Percentiles rank a stretch among this genome's conserved stretches.
These are phyloP conservation scores for Backusella morwellensis DNA, from an alignment of 192 early-diverging fungal genomes.

Conservation along the genomic window DNA sequence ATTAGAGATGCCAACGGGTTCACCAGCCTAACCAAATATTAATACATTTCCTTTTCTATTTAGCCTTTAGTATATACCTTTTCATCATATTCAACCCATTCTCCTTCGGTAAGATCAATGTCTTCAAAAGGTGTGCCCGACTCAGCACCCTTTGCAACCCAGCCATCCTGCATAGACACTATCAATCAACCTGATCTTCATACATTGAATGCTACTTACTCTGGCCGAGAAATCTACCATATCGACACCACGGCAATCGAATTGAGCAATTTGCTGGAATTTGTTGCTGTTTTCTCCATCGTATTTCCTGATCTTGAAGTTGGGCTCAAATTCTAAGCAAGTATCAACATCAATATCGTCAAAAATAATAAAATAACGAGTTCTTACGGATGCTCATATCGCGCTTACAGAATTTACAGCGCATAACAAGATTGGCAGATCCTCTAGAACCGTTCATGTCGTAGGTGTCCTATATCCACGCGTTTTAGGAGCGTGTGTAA, in stretches of 20 bases:
- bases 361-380: background rate
- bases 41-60: background rate
- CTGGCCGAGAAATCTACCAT: conserved; percentile 72
- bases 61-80: conserved; percentile 38
- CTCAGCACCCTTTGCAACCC: conserved; percentile 68
- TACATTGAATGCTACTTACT: conserved; percentile 18
- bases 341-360: background rate
- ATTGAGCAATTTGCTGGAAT: conserved; percentile 57
- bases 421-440: conserved; percentile 84
- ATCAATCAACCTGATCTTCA: background rate
- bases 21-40: conserved; percentile 39
- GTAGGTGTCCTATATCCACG: conserved; percentile 49
- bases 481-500: conserved; percentile 4
- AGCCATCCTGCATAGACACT: conserved; percentile 26
- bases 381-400: conserved; percentile 61
- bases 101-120: conserved; percentile 74
- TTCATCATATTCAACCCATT: conserved; percentile 94
- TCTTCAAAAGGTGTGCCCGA: conserved; percentile 71
- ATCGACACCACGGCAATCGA: conserved; percentile 87
- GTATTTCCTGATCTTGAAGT: conserved; percentile 22
- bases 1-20: conserved; percentile 64
- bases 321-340: conserved; percentile 27
- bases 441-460: conserved; percentile 74
- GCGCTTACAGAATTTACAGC: conserved; percentile 88
- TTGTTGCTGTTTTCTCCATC: conserved; percentile 43